Base-by-base conservation (phyloP, 352 stramenopile genomes). In the Phytophthora tubulina region DNA sequence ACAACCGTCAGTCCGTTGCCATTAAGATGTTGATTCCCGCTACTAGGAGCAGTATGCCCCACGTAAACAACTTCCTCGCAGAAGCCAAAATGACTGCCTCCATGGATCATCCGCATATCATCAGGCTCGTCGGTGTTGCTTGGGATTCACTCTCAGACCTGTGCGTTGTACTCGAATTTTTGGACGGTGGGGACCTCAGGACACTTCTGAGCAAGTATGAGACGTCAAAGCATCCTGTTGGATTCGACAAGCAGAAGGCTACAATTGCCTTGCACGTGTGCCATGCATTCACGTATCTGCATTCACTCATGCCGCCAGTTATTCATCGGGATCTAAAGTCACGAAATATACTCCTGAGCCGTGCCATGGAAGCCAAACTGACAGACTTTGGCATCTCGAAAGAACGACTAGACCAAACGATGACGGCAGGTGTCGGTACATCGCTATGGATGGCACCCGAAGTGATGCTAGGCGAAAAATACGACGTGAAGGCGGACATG, bases 331-430 rank as follows among this genome's bases (percentile, higher is more conserved):
- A 90, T 58, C 76, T 90, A 38, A 92, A 72, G 49, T 72, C 64
- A 0, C 55, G 64, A 1, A 72, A 72, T 27, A 61, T 72, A 6
- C 14, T 90, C 11, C 52, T 90, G 21, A 70, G 59, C 50, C 62
- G 57, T 2, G 66, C 73, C 3, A 61, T 82, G 59, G 64, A 89
- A 33, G 82, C 80, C 31, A 91, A 91, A 45, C 55, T 92, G 42
- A 88, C 78, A 27, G 83, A 92, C 61, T 92, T 92, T 75, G 80
- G 82, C 10, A 78, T 88, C 11, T 88, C 75, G 0, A 72, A 79
- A 9, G 77, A 89, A 48, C 72, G 71, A 21, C 45, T 81, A 33
- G 76, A 82, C 13, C 79, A 82, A 35, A 72, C 64, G 0, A 72
- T 66, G 64, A 72, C 64, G n/a, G 64, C 64, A n/a, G 64, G 55